Base-by-base conservation (phyloP, 257 asterid species). In the Cinchona pubescens region DNA sequence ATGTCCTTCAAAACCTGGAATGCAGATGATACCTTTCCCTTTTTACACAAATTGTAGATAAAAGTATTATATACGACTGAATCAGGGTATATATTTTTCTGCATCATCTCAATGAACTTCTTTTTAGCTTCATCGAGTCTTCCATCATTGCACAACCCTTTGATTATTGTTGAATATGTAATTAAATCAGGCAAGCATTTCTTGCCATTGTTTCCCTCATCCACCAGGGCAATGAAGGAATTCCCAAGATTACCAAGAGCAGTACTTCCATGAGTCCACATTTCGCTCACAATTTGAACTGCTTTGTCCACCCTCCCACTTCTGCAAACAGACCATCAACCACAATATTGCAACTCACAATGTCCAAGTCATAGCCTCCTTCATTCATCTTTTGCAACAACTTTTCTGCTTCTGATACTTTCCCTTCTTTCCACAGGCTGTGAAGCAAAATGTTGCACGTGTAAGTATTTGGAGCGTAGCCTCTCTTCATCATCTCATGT, bases 261-360 rank as follows among this genome's bases (percentile, higher is more conserved):
- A 75, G 95, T 95, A 86, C 92, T 94, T 83, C 98, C 97, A 61
- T 88, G 96, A 83, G 67, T 87, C 98, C 98, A 94, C 97, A 94
- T 89, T 75, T 94, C 94, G 70, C 84, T 79, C 76, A 84, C 91
- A 78, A 92, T 94, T 78, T 92, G 93, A 86, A 87, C 89, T 64
- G 99, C 99, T 85, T 87, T 92, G 78, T 92, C 96, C 51, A 94
- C 87, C 74, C 90, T 85, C 76, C 96, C 92, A 42, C 72, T 88
- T 86, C 78, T 88, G 78, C 96, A 94, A 46, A n/a, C n/a, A 94
- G 85, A 76, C 97, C 97, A 84, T 88, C 87, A 85, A 94, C 86
- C 83, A 94, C 96, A 75, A 92, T 90, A 82, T 94, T 94, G 84
- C 99, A 94, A 86, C 91, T 90, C 71, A 90, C 94, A 11, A 78